Conservation (phyloP, 2,329 filamentous ascomycete species). For the Pyricularia sp. region DNA sequence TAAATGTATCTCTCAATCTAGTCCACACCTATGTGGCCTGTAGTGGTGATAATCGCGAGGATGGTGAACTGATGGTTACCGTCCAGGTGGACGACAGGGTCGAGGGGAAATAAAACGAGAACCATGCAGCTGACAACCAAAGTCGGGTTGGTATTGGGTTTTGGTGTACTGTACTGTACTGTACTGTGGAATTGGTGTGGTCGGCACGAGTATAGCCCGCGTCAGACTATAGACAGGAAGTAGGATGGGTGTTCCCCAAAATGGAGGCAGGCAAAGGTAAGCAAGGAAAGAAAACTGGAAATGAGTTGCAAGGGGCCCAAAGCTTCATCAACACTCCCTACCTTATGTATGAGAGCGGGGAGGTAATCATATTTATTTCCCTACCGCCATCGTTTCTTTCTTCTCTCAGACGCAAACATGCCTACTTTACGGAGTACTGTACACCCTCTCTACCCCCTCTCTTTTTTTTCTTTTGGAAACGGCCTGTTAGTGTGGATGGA, state of each 20-base stretch:
- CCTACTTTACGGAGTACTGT: too few relatives aligned
- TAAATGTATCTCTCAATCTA: too few relatives aligned
- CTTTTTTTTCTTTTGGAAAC: background rate
- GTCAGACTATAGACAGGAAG: background rate
- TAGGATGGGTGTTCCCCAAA: background rate
- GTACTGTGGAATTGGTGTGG: background rate
- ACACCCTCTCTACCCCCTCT: too few relatives aligned
- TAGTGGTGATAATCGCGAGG: too few relatives aligned
- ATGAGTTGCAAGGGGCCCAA: background rate
- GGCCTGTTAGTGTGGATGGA: background rate
- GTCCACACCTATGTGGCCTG: too few relatives aligned
- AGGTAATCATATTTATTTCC: background rate
- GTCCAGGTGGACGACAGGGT: background rate
- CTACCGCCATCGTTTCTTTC: background rate
- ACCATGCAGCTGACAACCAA: background rate
- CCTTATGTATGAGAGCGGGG: background rate
- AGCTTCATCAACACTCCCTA: background rate
- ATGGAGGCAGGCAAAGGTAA: background rate
- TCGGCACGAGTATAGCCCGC: background rate
- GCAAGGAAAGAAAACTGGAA: background rate
- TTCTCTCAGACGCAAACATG: background rate
- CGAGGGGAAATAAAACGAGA: background rate
- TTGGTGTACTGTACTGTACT: background rate
- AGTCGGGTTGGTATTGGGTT: too few relatives aligned
- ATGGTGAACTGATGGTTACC: background rate